Percentiles rank a stretch among this genome's conserved stretches.
These are phyloP conservation scores for Spathaspora boniae DNA, from an alignment of 805 yeast species.

Conservation along the genomic window DNA sequence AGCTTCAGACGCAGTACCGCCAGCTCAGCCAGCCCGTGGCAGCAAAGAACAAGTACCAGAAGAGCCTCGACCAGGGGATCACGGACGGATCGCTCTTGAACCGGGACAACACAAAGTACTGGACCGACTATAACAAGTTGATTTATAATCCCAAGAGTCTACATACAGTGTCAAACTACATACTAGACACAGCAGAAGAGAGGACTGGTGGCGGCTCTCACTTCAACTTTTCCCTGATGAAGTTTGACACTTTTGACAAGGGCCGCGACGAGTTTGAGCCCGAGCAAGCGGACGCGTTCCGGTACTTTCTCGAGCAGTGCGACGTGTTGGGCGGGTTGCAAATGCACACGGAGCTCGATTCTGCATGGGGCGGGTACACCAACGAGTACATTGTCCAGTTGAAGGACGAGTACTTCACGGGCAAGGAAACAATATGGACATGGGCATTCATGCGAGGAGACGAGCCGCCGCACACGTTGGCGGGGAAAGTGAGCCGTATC, in stretches of 20 bases:
- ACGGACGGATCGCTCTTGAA: constrained; percentile 27
- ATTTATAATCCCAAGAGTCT: constrained; percentile 62
- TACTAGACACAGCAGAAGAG: constrained; percentile 24
- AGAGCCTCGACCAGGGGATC: constrained; percentile 49
- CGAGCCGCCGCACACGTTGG: constrained; percentile 3
- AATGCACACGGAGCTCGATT: constrained; percentile 64
- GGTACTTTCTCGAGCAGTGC: constrained; percentile 67
- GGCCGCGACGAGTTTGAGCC: constrained; percentile 62
- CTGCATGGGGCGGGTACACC: constrained; percentile 83
- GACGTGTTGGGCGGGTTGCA: constrained; percentile 74
- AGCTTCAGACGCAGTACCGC: constrained; percentile 3
- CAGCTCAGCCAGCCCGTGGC: background rate
- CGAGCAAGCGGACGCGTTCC: constrained; percentile 38
- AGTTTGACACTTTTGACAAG: constrained; percentile 45
- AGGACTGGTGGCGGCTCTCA: constrained; percentile 11
- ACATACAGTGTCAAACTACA: constrained; percentile 58
- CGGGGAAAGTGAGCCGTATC: constrained; percentile 36
- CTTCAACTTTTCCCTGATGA: constrained; percentile 27
- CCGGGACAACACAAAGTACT: constrained; percentile 48
- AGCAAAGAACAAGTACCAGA: constrained; percentile 58
- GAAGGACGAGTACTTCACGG: constrained; percentile 63
- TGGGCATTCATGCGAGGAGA: constrained; percentile 33
- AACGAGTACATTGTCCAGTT: constrained; percentile 47
- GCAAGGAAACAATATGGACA: constrained; percentile 29
- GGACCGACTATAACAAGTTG: constrained; percentile 79